Evolutionary conservation across 176 grass and related monocot genomes (phyloP), one percentile per base, ranked within the genome.

Genomic region (Thinopyrum elongatum): DNA sequence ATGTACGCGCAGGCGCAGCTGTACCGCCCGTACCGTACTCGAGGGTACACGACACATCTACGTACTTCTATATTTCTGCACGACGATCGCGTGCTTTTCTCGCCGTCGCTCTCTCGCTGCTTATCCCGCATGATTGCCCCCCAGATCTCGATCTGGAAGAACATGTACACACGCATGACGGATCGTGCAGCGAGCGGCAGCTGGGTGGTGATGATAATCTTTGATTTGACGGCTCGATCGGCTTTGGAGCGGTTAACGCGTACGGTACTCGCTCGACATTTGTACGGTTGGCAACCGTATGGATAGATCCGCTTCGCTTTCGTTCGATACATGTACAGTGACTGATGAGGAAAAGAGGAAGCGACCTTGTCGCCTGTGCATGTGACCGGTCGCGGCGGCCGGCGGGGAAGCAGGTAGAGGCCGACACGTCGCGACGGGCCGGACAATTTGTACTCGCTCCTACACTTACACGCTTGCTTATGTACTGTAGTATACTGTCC

Each of bases 211-310:
- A 47, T 47, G 44, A 47, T 15, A 5, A 47, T 47, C 4, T 4
- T 38, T 23, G 68, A 89, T 89, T 89, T 33, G 81, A 80, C 75
- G 11, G 8, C 22, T 10, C 16, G 44, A 47, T 15, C 38, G 13
- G 30, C 4, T 29, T 33, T 41, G 44, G 70, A 74, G 63, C 35
- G 23, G 8, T 4, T 59, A 38, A 41, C 42, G 69, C 23, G 63
- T 46, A 53, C 49, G 49, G 49, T 53, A 19, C 0, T 17, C 46
- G 25, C 21, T 41, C 5, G 25, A 49, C 62, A 51, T 78, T 42
- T 67, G 61, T 69, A 67, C 44, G 38, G 42, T 19, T 63, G 38
- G 55, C 28, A 36, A 15, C 35, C 36, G 6, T 30, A 29, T 57
- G 3, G 16, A 61, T 59, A 6, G 33, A 70, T 70, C 23, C 31